These are phyloP conservation scores for Hamigera avellanea DNA, from an alignment of 495 filamentous ascomycete species.

Conservation along the genomic window DNA sequence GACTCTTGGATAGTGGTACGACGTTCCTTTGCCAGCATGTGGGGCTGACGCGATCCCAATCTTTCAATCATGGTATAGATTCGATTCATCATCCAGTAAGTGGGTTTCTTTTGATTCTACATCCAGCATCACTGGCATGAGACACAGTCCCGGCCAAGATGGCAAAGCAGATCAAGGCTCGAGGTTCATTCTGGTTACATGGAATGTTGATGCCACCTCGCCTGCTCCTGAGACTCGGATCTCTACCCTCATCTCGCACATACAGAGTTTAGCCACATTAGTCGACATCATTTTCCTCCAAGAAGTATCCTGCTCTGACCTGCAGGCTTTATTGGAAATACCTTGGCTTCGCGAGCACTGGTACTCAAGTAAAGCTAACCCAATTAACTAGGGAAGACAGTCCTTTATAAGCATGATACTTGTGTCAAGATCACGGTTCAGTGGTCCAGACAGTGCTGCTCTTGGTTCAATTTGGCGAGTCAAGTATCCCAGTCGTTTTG, in stretches of 20 bases:
- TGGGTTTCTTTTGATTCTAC: slow-evolving; percentile 4
- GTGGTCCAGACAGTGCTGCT: too few relatives aligned
- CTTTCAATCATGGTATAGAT: slow-evolving; percentile 7
- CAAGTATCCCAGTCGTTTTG: slow-evolving; percentile 9
- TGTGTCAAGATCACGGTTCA: slow-evolving; percentile 7
- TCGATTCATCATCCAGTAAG: slow-evolving; percentile 1
- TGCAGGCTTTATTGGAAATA: slow-evolving; percentile 1
- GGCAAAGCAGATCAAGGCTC: neutral
- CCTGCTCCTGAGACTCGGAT: slow-evolving; percentile 1
- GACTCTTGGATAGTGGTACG: slow-evolving; percentile 1
- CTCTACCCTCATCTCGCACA: slow-evolving; percentile 6
- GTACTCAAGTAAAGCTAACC: slow-evolving; percentile 9
- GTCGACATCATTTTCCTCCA: slow-evolving; percentile 12
- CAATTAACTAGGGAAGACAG: slow-evolving; percentile 3
- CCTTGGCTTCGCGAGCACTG: slow-evolving; percentile 9
- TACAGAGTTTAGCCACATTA: neutral
- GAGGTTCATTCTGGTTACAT: slow-evolving; percentile 7
- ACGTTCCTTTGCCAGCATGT: slow-evolving; percentile 1
- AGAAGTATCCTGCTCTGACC: slow-evolving; percentile 9
- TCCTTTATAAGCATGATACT: slow-evolving; percentile 10
- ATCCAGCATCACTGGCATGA: neutral
- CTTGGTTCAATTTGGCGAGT: slow-evolving; percentile 13
- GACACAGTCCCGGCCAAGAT: too few relatives aligned
- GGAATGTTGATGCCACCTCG: slow-evolving; percentile 10
- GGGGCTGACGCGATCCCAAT: neutral